Base-by-base conservation (phyloP, 257 asterid genomes). In the Ilex aquifolium region DNA sequence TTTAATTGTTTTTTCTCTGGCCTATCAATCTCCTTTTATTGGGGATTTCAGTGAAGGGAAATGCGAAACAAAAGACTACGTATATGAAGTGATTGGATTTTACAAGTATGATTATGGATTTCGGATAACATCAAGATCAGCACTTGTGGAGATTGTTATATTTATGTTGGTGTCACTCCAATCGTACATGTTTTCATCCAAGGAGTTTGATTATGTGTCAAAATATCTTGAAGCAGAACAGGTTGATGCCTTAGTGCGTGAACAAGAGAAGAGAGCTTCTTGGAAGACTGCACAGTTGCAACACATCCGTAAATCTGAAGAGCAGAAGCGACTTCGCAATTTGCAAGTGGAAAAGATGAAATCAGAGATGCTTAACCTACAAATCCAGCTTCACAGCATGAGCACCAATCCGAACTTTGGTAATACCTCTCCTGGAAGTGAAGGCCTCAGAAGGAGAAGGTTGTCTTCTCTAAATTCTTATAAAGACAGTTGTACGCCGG, bases 191-290 rank as follows among this genome's bases (percentile, higher is more conserved):
- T 93, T 93, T 63, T 79, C 97, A 56, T 90, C 99, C 53, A 86
- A 95, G 2, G 99, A 93, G 75, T 90, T 93, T 67, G 90, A 87
- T 83, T 93, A 93, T 64, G 99, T 93, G n/a, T 93, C 90, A 65
- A 94, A 97, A 32, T 93, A 93, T 79, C 97, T 93, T 49, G 99
- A 93, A 79, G 95, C 99, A 3, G 99, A 93, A 69, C 99, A 93
- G 78, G 88, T 93, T 66, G 97, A 96, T 53, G 99, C 99, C 40
- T 85, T 90, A 74, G 97, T 93, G 31, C 72, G 84, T 16, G 97
- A 93, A 83, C 97, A 93, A 83, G 99, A 93, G 80, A 93, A 87
- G 76, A 93, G 82, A 80, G 97, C 99, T 65, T 74, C 88, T 27
- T 87, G 99, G 99, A 93, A 93, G 70, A 87, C 94, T 39, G 95